phyloP scores from a whole-genome alignment of 2,329 filamentous ascomycete species.

The Aspergillus sp. region DNA sequence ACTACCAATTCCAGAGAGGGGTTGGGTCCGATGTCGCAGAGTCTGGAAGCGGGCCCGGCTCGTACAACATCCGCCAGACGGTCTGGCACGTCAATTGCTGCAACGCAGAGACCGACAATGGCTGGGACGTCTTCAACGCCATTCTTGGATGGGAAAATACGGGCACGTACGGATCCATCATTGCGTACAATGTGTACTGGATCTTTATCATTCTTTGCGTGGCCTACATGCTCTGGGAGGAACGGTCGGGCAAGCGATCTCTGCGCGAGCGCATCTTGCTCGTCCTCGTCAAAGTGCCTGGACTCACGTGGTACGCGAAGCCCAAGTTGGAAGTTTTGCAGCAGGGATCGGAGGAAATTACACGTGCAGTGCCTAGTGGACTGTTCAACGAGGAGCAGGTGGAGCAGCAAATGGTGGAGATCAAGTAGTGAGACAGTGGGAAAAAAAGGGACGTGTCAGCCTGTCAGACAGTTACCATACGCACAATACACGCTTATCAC shows the following conservation, averaged over 20 bases:
- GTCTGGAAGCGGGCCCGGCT: conserved; percentile 70
- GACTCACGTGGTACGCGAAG: background rate
- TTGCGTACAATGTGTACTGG: conserved; percentile 91
- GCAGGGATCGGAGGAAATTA: background rate
- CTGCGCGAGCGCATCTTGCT: conserved; percentile 2
- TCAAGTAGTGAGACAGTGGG: no score
- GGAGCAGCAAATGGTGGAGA: no score
- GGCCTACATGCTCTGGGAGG: conserved; percentile 6
- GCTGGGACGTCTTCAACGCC: conserved; percentile 87
- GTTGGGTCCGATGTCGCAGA: conserved; percentile 62
- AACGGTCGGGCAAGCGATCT: background rate
- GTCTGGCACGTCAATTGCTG: conserved; percentile 90
- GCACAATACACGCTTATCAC: no score
- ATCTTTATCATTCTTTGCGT: conserved; percentile 62
- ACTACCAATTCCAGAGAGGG: conserved; percentile 67
- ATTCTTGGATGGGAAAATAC: conserved; percentile 87
- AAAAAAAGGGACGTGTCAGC: no score
- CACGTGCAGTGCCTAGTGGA: conserved; percentile 3
- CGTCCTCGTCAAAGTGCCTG: background rate
- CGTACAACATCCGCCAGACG: conserved; percentile 76
- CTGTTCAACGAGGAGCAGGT: background rate
- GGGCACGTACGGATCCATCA: conserved; percentile 83
- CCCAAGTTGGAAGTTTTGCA: conserved; percentile 1
- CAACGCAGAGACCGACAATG: conserved; percentile 71
- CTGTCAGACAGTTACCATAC: no score